These are phyloP conservation scores for Beauveria bassiana DNA, from an alignment of 2,329 filamentous ascomycete genomes.

Conservation along the genomic window DNA sequence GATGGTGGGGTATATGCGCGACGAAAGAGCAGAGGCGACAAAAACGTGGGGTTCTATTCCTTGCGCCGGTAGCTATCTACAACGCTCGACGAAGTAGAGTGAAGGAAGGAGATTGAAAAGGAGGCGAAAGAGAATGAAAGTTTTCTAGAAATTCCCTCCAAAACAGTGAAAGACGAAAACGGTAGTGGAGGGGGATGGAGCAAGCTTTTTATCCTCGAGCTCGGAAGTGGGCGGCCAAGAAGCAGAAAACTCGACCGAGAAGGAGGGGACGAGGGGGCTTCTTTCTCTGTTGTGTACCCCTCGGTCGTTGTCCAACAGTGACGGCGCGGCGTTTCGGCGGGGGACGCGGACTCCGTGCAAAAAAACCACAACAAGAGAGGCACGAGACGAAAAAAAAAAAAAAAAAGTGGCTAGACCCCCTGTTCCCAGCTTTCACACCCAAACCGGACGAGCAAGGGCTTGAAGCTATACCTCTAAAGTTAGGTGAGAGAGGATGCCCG, in stretches of 20 bases:
- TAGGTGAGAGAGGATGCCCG: slow-evolving; percentile 3
- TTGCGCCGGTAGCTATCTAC: neutral
- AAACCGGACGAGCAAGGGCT: slow-evolving; percentile 3
- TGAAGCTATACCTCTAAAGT: slow-evolving; percentile 13
- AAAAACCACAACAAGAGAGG: neutral
- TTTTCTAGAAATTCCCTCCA: neutral
- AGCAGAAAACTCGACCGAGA: neutral
- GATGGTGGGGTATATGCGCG: neutral
- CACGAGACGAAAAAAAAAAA: neutral
- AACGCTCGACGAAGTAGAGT: neutral
- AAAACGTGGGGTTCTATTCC: neutral
- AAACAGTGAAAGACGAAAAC: neutral
- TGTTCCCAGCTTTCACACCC: neutral
- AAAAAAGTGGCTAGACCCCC: slow-evolving; percentile 2
- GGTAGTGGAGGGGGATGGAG: neutral
- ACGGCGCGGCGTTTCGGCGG: slow-evolving; percentile 7
- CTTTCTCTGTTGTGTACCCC: neutral
- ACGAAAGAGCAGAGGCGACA: neutral
- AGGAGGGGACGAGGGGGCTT: neutral
- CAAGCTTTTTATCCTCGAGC: slow-evolving; percentile 5
- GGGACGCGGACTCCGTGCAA: neutral
- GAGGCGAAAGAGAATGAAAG: neutral
- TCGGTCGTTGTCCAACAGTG: neutral
- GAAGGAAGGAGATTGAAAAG: neutral
- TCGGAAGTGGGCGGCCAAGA: slow-evolving; percentile 8